A percentile compares a stretch with the other conserved stretches of the same genome.
These are phyloP conservation scores for Kernera saxatilis DNA, from an alignment of 345 rosid species.

Conservation along the genomic window DNA sequence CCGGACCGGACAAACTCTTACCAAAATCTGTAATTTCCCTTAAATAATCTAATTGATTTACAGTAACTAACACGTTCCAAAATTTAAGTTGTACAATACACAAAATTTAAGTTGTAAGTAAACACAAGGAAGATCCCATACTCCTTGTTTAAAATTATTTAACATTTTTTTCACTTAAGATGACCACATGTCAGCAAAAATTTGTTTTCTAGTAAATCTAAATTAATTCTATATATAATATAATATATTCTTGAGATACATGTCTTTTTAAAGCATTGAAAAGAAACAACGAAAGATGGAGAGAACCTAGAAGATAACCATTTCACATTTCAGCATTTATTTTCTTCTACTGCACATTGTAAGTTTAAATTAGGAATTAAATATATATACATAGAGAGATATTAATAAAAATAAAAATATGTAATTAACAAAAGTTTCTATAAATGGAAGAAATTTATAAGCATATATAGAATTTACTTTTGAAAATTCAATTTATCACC, in stretches of 20 bases:
- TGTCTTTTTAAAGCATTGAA: neutral
- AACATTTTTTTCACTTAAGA: neutral
- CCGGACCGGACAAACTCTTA: neutral
- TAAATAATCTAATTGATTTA: neutral
- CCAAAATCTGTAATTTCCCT: neutral
- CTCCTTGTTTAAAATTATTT: neutral
- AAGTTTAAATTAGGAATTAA: neutral
- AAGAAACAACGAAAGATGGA: neutral
- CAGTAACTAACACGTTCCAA: neutral
- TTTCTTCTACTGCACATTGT: neutral
- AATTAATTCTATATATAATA: no score
- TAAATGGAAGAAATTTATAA: neutral
- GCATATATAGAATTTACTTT: neutral
- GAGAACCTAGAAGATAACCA: slow-evolving; percentile 9
- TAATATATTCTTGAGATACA: neutral
- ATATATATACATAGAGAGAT: neutral
- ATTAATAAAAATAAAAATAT: neutral
- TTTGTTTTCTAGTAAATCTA: neutral
- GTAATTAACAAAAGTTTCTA: neutral
- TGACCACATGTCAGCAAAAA: neutral
- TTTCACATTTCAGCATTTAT: slow-evolving; percentile 1
- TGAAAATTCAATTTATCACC: neutral
- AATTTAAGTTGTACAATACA: neutral
- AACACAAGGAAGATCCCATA: neutral
- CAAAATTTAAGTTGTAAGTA: neutral